A percentile compares a stretch with the other conserved stretches of the same genome.
Conservation (phyloP, 306 rosid species). For the Prunus mume region DNA sequence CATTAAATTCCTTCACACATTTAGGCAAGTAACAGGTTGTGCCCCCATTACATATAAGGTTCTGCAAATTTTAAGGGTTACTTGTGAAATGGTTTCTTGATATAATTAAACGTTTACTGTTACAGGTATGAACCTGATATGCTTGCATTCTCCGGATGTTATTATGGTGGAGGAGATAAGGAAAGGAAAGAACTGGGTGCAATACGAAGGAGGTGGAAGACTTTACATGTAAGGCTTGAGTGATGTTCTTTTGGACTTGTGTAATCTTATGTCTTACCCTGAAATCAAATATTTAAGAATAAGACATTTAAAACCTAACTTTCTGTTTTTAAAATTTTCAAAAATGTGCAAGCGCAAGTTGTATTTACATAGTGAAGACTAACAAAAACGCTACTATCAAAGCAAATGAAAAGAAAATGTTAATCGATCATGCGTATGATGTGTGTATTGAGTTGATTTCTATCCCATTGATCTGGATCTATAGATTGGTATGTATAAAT, state of each 20-base stretch:
- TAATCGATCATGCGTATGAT: not conserved
- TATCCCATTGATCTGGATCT: not conserved
- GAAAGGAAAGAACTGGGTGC: conserved; percentile 79
- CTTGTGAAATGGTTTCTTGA: conserved; percentile 22
- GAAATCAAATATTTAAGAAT: conserved; percentile 8
- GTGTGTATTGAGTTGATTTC: not conserved
- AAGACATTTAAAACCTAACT: not conserved
- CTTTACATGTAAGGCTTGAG: conserved; percentile 72
- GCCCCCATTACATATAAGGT: not conserved
- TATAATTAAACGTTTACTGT: conserved; percentile 19
- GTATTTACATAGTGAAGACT: not conserved
- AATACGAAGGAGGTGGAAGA: conserved; percentile 96
- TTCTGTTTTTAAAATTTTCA: not conserved
- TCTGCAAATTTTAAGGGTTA: not conserved
- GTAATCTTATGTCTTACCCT: not conserved
- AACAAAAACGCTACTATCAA: not conserved
- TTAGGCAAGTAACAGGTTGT: not conserved
- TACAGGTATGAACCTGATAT: conserved; percentile 95
- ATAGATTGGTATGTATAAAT: not conserved
- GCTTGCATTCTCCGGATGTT: conserved; percentile 99
- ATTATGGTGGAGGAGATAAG: conserved; percentile 98
- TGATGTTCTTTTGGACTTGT: conserved; percentile 14
- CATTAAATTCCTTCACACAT: not conserved
- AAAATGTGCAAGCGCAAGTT: not conserved
- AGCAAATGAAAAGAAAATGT: not conserved